Base-by-base conservation (phyloP, 2,329 filamentous ascomycete species). In the Colletotrichum melonis region DNA sequence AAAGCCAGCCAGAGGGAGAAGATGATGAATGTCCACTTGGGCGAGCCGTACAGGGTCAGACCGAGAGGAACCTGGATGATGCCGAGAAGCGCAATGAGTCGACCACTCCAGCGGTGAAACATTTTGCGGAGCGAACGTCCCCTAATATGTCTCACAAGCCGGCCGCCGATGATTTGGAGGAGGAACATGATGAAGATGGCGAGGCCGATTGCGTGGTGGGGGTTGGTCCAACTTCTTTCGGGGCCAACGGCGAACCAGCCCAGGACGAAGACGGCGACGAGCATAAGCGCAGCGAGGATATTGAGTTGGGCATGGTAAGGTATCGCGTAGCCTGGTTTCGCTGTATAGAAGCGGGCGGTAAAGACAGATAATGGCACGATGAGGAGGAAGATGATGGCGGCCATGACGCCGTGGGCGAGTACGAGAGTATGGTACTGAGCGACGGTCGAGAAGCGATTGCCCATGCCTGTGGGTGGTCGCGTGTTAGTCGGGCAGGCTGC, bases 41-140 rank as follows among this genome's bases (percentile, higher is more conserved):
- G 96, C 35, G 95, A 98, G 6, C 97, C 97, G 79, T 98, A 99
- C 1, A 99, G 87, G 0, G 95, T 95, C 59, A 99, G 87, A 0
- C 97, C 97, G 0, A 99, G 87, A 0, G 97, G 93, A 12, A 99
- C 91, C 80, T 99, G 97, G 4, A 92, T 89, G 76, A 98, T 92
- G 0, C 94, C 97, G 4, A 99, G 86, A 22, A 98, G 83, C 3
- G 94, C 93, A 77, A 96, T 91, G 0, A 90, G 85, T 70, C 95
- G 88, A 22, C 97, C 97, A 22, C 94, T 84, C 95, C 97, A 98
- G 80, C 95, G 93, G 84, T 99, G 97, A 55, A 98, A 82, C 88
- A 93, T 87, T 49, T 87, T 82, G 24, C 89, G 84, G 16, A 89
- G 78, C 22, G 87, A 88, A 63, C 85, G 86, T 38, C 85, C 83